A percentile compares a stretch with the other conserved stretches of the same genome.
phyloP scores from a whole-genome alignment of 345 rosid genomes.

The Salix exigua region DNA sequence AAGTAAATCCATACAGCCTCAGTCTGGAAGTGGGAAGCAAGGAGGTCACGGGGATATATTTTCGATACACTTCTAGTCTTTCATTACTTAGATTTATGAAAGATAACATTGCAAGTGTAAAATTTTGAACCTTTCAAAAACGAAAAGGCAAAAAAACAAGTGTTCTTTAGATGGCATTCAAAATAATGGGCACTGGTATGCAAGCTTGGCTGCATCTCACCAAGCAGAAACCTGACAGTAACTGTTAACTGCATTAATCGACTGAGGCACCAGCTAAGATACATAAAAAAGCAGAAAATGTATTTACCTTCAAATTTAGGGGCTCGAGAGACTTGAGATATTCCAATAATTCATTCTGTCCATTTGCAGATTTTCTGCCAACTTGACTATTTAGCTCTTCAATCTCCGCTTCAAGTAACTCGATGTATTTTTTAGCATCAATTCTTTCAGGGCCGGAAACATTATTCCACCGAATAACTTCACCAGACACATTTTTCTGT shows the following conservation, averaged over 20 bases:
- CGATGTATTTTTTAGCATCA: slow-evolving; percentile 85
- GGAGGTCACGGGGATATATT: not conserved
- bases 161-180: not conserved
- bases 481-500: slow-evolving; percentile 90
- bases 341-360: slow-evolving; percentile 81
- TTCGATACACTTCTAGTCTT: not conserved
- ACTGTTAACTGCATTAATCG: not conserved
- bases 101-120: not conserved
- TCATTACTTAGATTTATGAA: not conserved
- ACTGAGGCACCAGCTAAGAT: not conserved
- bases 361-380: slow-evolving; percentile 56
- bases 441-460: slow-evolving; percentile 85
- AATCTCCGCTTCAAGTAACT: slow-evolving; percentile 90
- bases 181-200: not conserved
- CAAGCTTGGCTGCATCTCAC: not conserved
- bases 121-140: not conserved
- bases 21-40: not conserved
- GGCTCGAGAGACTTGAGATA: slow-evolving; percentile 89
- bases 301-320: slow-evolving; percentile 81
- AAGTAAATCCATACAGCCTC: not conserved
- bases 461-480: slow-evolving; percentile 87
- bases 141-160: not conserved
- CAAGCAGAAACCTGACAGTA: not conserved
- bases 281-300: not conserved
- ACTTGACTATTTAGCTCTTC: slow-evolving; percentile 82